Evolutionary conservation across 257 asterid species (phyloP), one percentile per base, ranked within the genome.

Genomic region (Eucommia ulmoides): DNA sequence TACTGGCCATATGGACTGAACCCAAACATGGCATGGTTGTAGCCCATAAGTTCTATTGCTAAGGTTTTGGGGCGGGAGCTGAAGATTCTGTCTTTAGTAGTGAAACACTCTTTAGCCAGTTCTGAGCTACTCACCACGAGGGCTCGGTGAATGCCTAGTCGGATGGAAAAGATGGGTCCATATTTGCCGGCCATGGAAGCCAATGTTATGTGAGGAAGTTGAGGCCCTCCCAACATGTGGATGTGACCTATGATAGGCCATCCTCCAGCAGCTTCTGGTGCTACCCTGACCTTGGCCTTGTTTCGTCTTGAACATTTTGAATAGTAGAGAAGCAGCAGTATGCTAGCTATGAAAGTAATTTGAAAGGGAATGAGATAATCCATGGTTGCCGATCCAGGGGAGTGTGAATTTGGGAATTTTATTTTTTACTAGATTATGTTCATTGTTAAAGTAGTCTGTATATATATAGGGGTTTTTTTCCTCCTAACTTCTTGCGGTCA

Each of bases 1-100:
- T 67, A 81, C 23, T 62, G 58, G 1, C 93, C 83, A 21, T 81
- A 77, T 23, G 80, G 75, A 7, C 78, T 69, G 2, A 81, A 14
- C 0, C 70, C 55, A 0, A 61, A 61, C 14, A 61, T 44, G 5
- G 66, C 60, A 24, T 61, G 48, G 19, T 51, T 42, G 24, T 61
- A 53, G 44, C 66, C 60, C 66, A 61, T 53, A 18, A 26, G 53
- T 14, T 61, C 38, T 7, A 54, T 42, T 2, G 54, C 66, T 9
- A 46, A 42, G 15, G 48, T 45, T 22, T 16, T 47, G 20, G 66
- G 66, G 16, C 66, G 51, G 24, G 55, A 29, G 7, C 60, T 60
- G 17, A 47, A 33, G 12, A 47, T 60, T 9, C 33, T 53, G 55
- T 61, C 66, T 22, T 61, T 61, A 2, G 45, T 33, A 1, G 66